These are phyloP conservation scores for Pisolithus microcarpus DNA, from an alignment of 768 basidiomycete species.

Conservation along the genomic window DNA sequence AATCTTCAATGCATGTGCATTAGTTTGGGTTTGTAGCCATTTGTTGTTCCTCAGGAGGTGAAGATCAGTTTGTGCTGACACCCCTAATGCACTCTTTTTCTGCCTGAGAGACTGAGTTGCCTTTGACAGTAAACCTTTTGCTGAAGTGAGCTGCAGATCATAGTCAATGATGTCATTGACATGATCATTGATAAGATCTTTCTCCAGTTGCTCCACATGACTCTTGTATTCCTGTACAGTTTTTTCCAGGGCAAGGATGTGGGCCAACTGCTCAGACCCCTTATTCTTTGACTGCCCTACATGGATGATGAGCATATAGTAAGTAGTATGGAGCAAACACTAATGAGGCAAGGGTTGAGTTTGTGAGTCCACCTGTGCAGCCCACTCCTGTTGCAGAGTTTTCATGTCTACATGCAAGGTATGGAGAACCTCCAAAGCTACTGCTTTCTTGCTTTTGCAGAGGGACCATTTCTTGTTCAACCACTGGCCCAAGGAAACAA, in stretches of 20 bases:
- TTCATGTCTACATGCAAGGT: background rate
- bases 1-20: constrained; percentile 15
- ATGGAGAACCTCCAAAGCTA: background rate
- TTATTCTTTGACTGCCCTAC: constrained; percentile 1
- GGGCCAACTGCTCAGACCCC: background rate
- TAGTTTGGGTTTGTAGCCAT: constrained; percentile 10
- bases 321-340: background rate
- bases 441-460: background rate
- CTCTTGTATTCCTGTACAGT: background rate
- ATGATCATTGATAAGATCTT: background rate
- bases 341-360: constrained; percentile 1
- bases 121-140: background rate
- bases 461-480: background rate
- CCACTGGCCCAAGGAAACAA: constrained; percentile 4
- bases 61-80: constrained; percentile 1
- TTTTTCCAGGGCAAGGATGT: constrained; percentile 3
- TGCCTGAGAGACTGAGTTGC: background rate
- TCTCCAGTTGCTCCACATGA: background rate
- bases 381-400: background rate
- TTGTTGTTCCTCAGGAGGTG: constrained; percentile 1
- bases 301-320: background rate
- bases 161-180: background rate
- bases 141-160: constrained; percentile 1
- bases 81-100: background rate
- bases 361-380: constrained; percentile 1